Evolutionary conservation across 2,329 filamentous ascomycete genomes (phyloP).

Genomic region (Gaeumannomyces tritici): DNA sequence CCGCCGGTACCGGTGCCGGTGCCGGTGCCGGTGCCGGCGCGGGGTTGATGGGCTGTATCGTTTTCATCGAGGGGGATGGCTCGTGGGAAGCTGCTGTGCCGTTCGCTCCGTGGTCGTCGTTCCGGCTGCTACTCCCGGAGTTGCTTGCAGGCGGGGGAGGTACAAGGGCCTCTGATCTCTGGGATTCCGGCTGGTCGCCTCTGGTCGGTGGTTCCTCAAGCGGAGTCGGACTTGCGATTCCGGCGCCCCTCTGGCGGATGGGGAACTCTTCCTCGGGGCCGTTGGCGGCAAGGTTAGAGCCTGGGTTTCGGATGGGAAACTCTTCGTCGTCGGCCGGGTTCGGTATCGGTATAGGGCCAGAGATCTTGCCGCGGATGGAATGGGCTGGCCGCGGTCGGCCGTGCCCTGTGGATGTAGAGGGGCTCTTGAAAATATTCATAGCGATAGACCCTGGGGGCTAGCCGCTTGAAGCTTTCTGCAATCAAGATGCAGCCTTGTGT

Average conservation of each 20-base stretch:
- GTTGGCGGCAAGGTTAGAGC: conserved; percentile 20
- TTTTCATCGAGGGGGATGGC: neutral
- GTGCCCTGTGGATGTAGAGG: conserved; percentile 20
- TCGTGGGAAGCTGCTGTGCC: neutral
- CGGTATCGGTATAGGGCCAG: conserved; percentile 48
- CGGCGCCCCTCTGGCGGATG: conserved; percentile 18
- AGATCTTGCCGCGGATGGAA: conserved; percentile 50
- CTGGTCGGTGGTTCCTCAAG: conserved; percentile 7
- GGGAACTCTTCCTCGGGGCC: conserved; percentile 19
- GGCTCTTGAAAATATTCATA: conserved; percentile 33
- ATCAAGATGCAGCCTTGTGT: neutral
- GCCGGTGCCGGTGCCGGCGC: neutral
- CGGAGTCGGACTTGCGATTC: conserved; percentile 22
- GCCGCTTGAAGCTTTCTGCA: neutral
- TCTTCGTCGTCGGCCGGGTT: conserved; percentile 40
- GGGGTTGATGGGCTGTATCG: neutral
- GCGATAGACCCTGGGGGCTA: neutral
- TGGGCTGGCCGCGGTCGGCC: conserved; percentile 27
- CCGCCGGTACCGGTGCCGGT: neutral
- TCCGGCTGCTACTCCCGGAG: neutral
- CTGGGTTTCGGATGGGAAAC: conserved; percentile 39
- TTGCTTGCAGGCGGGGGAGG: neutral
- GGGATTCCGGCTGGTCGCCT: neutral
- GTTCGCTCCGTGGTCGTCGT: neutral
- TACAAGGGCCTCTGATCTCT: neutral